Evolutionary conservation across 75 land plant genomes (phyloP), one percentile per base, ranked within the genome.

Genomic region (Cryptomeria japonica): DNA sequence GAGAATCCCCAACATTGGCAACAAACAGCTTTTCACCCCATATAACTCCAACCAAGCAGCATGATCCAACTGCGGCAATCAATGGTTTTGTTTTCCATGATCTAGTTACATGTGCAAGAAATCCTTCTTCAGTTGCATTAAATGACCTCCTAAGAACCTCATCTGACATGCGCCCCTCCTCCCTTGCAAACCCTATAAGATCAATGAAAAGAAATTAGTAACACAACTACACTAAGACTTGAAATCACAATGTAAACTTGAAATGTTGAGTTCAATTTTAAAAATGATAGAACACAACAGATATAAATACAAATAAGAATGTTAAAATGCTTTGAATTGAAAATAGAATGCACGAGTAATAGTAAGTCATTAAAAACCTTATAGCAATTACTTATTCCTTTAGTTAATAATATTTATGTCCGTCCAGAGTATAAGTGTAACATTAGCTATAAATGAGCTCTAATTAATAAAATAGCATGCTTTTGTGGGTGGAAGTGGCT

Each of bases 1-100:
- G 93, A 86, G 99, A 98, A 91, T 98, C 99, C 37, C 99, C 99
- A 10, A 93, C 82, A 87, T 95, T 98, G 41, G 99, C 99, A 84
- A 98, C 61, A 83, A 91, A 96, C 32, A 98, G 83, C 64, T 89
- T 92, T 34, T 92, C 92, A n/a, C 87, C 90, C 89, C 94, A 90
- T 25, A 98, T 92, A 55, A 96, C 94, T 36, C 99, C 99, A 85
- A 93, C 99, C 86, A 98, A 87, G 84, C 99, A 98, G 87, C 99
- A 97, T 22, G 99, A 92, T 47, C 99, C 99, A 78, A 93, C 90
- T 13, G 96, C 92, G 78, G 97, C 93, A 88, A 96, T 87, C 75
- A 82, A 47, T 46, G 97, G 98, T 61, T 91, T 93, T 58, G 88
- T 75, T 38, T 42, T 87, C 73, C 89, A 91, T 34, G 88, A 73